A percentile compares a stretch with the other conserved stretches of the same genome.
Evolutionary conservation across 495 filamentous ascomycete species (phyloP).

Genomic region (Cercophora samala): DNA sequence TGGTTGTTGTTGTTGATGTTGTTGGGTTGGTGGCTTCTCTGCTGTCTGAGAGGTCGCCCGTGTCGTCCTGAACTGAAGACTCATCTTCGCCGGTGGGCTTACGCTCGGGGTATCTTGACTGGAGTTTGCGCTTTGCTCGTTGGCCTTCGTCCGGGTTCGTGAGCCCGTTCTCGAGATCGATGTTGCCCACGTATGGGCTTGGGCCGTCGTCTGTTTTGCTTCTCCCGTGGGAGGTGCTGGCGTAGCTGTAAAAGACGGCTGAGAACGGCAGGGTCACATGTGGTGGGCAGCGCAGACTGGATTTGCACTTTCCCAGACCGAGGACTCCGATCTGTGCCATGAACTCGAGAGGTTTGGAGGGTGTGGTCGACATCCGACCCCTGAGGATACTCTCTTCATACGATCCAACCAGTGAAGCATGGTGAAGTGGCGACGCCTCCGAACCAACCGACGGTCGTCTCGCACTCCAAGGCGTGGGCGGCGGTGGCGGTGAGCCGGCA

Average conservation of each 20-base stretch:
- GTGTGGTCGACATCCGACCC: constrained; percentile 94
- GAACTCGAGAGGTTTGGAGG: constrained; percentile 90
- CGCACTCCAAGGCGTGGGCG: constrained; percentile 53
- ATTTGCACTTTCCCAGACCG: constrained; percentile 84
- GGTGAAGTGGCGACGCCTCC: constrained; percentile 72
- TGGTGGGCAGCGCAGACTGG: constrained; percentile 78
- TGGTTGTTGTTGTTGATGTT: constrained; percentile 32
- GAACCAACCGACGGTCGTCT: constrained; percentile 71
- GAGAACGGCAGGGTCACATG: constrained; percentile 94
- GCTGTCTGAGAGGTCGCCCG: constrained; percentile 32
- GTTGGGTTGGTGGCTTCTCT: constrained; percentile 28
- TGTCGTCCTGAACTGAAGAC: constrained; percentile 26
- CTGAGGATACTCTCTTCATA: constrained; percentile 96
- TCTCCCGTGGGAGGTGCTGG: constrained; percentile 58
- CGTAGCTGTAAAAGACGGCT: constrained; percentile 94
- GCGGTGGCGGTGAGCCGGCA: constrained; percentile 55
- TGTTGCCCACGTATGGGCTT: constrained; percentile 91
- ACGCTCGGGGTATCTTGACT: constrained; percentile 32
- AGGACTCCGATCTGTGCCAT: constrained; percentile 93
- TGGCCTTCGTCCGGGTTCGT: constrained; percentile 45
- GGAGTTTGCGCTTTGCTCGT: constrained; percentile 46
- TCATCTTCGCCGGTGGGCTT: constrained; percentile 29
- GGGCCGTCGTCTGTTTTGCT: constrained; percentile 71
- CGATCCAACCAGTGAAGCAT: constrained; percentile 94
- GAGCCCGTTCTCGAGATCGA: constrained; percentile 84